Conservation (phyloP, 768 basidiomycete species). For the Russula ochroleuca region DNA sequence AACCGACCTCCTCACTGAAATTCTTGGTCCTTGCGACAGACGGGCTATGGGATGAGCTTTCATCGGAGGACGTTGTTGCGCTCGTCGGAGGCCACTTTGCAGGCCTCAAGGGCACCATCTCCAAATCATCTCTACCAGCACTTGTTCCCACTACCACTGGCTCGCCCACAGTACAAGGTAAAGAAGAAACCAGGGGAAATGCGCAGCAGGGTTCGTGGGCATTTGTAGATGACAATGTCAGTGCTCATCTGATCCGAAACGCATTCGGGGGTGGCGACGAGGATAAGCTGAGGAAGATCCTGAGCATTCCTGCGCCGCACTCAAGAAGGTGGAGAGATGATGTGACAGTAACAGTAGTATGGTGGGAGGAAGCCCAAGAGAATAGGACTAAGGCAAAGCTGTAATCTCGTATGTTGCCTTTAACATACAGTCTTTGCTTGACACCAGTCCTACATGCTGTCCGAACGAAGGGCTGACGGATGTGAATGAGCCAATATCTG, state of each 20-base stretch:
- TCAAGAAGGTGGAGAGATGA: constrained; percentile 81
- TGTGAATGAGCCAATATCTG: no score
- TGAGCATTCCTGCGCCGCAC: constrained; percentile 81
- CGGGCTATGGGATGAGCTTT: constrained; percentile 49
- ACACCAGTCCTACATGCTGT: constrained; percentile 14
- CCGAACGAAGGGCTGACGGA: no score
- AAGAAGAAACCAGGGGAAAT: constrained; percentile 41
- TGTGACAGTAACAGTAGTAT: constrained; percentile 77
- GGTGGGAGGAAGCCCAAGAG: constrained; percentile 73
- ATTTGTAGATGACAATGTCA: constrained; percentile 74
- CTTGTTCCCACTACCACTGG: constrained; percentile 56
- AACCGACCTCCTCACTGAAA: constrained; percentile 42
- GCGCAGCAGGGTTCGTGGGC: constrained; percentile 56
- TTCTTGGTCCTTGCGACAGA: constrained; percentile 92
- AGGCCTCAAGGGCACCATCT: constrained; percentile 60
- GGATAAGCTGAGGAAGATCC: constrained; percentile 47
- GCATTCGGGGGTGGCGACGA: constrained; percentile 85
- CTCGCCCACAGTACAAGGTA: constrained; percentile 58
- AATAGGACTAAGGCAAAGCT: constrained; percentile 48
- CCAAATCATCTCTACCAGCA: constrained; percentile 52
- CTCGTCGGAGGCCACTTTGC: constrained; percentile 80
- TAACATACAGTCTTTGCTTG: constrained; percentile 18
- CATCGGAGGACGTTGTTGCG: constrained; percentile 79
- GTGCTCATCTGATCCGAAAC: constrained; percentile 83
- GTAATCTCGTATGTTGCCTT: constrained; percentile 34